Base-by-base conservation (phyloP, 2,329 filamentous ascomycete species). In the Scedosporium boydii region DNA sequence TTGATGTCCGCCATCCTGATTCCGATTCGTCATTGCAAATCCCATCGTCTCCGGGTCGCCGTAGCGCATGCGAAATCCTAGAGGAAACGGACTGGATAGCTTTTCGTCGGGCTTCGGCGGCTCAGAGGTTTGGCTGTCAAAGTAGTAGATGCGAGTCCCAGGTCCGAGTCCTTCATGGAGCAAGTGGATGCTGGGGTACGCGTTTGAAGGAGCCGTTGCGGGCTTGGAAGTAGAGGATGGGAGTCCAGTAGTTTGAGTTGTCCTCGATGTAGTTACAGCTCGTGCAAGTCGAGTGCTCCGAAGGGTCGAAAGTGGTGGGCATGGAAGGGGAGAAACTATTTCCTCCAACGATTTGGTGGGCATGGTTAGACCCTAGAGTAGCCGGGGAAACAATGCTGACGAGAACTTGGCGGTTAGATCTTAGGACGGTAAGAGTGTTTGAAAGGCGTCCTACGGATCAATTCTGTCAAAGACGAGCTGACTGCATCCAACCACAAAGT, bases 141-240 rank as follows among this genome's bases (percentile, higher is more conserved):
- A 60, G 61, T 77, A 77, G 68, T 79, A 78, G 29, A 78, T 70
- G 59, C 77, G 75, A 42, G 77, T 71, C 60, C 76, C 76, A 55
- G 75, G 75, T 9, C 12, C 38, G 6, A 6, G 6, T 27, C 18
- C 23, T 10, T 63, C 41, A 58, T 85, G 88, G 23, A 56, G n/a
- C 18, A 18, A 23, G 14, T 10, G 14, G 14, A 9, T 26, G 6
- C 72, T 87, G 87, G 67, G 90, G 69, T 56, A 91, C 83, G 67
- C 84, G 85, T 65, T 82, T 79, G 67, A 91, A 80, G 62, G 76
- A 78, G 63, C 72, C 70, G 73, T 87, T 60, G 34, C 67, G 66
- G 23, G 69, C 68, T 34, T 68, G 69, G 68, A 71, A 73, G 67
- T 71, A 73, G 62, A 75, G 56, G 51, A 70, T 67, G 16, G 71